A percentile compares a stretch with the other conserved stretches of the same genome.
phyloP scores from a whole-genome alignment of 495 filamentous ascomycete genomes.

The Aeminium ludgeri region DNA sequence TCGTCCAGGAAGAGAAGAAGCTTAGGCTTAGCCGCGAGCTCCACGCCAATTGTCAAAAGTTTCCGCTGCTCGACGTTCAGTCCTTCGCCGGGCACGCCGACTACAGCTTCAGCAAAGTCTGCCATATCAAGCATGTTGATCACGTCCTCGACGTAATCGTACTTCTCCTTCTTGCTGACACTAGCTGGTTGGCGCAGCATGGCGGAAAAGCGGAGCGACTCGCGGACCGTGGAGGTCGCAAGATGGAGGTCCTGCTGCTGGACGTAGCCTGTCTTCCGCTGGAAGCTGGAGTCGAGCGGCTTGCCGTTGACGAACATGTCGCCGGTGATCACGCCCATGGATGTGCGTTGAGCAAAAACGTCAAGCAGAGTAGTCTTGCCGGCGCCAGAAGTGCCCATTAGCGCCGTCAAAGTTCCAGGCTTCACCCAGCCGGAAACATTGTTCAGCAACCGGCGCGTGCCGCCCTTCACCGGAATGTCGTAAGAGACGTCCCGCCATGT shows the following conservation, averaged over 20 bases:
- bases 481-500: slow-evolving; percentile 16
- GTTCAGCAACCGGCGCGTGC: slow-evolving; percentile 14
- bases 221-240: slow-evolving; percentile 19
- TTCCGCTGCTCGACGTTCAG: slow-evolving; percentile 28
- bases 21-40: slow-evolving; percentile 19
- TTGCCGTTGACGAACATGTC: slow-evolving; percentile 21
- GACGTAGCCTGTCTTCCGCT: slow-evolving; percentile 21
- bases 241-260: slow-evolving; percentile 24
- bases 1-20: slow-evolving; percentile 23
- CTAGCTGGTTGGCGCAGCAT: slow-evolving; percentile 18
- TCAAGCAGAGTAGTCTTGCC: slow-evolving; percentile 25
- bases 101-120: slow-evolving; percentile 21
- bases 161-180: slow-evolving; percentile 28
- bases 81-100: slow-evolving; percentile 17
- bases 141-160: slow-evolving; percentile 34
- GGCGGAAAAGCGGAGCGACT: slow-evolving; percentile 22
- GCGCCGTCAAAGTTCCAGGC: slow-evolving; percentile 20
- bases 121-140: slow-evolving; percentile 36
- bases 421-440: slow-evolving; percentile 19
- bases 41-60: slow-evolving; percentile 21
- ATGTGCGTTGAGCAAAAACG: slow-evolving; percentile 21
- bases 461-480: slow-evolving; percentile 16
- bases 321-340: slow-evolving; percentile 20
- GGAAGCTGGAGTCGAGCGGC: slow-evolving; percentile 20
- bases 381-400: slow-evolving; percentile 23